Percentiles rank a stretch among this genome's conserved stretches.
Evolutionary conservation across 2,329 filamentous ascomycete genomes (phyloP).

Genomic region (Aspergillus clavatus): DNA sequence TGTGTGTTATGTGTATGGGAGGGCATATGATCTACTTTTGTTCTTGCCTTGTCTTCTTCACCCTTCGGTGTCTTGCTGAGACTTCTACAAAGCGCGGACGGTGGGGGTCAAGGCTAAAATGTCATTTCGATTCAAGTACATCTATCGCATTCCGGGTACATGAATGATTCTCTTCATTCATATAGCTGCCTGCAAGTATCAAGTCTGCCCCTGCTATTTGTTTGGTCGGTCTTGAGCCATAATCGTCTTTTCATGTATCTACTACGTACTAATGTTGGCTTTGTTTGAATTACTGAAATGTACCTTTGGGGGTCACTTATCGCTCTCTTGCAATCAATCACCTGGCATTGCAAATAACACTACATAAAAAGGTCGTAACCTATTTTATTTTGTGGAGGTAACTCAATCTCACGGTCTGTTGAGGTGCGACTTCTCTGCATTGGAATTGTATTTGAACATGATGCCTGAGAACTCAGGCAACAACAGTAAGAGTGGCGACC

Average conservation of each 20-base stretch:
- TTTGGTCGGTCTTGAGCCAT: conserved; percentile 8
- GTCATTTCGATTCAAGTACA: neutral
- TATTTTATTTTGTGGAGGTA: conserved; percentile 5
- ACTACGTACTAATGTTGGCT: conserved; percentile 12
- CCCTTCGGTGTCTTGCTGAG: neutral
- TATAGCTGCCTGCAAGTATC: neutral
- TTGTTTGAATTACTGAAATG: neutral
- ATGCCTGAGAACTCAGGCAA: neutral
- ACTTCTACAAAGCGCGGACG: neutral
- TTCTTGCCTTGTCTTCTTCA: neutral
- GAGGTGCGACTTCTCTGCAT: no score
- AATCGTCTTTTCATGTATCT: conserved; percentile 18
- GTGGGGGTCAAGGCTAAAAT: neutral
- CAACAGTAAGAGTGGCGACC: neutral
- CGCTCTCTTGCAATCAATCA: no score
- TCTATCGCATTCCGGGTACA: neutral
- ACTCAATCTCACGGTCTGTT: conserved; percentile 1
- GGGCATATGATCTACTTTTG: neutral
- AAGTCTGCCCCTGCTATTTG: conserved; percentile 6
- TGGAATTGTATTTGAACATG: no score
- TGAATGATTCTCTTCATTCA: neutral
- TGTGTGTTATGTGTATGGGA: neutral
- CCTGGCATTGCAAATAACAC: no score
- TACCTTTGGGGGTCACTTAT: neutral
- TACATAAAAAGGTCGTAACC: conserved; percentile 4